Evolutionary conservation across 2,329 filamentous ascomycete species (phyloP), one percentile per base, ranked within the genome.

Genomic region (Cytospora piceicola): DNA sequence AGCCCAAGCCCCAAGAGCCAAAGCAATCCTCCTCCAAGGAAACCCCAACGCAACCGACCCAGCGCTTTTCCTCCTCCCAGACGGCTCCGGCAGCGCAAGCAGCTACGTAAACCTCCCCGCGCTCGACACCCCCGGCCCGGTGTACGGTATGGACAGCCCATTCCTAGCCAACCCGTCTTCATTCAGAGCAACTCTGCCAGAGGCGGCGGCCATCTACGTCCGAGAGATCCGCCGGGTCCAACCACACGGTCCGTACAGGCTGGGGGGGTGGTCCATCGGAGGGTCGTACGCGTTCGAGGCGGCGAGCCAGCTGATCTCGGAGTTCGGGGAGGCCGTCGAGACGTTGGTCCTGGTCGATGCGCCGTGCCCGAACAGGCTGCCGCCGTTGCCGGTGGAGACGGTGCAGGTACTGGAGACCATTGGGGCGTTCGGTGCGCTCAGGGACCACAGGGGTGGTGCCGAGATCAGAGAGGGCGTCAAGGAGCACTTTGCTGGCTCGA

Each of bases 261-360:
- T 93, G 1, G 85, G 86, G 17, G 91, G 91, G 34, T 93, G 90
- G 90, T 91, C 87, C 20, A 90, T 89, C 0, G 91, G 90, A 29
- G 90, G 90, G 39, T 88, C 92, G 55, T 69, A 68, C 39, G 68
- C 69, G 2, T 69, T 63, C 32, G 69, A 70, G 51, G 53, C 30
- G 2, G 29, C 30, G 2, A 34, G 29, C 20, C 53, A 56, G 29
- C 17, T 56, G 30, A 20, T 56, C 29, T 4, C 17, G 3, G 29
- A 56, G 7, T 34, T 34, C 27, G 30, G 30, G 4, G 30, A 56
- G 54, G 15, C 14, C 17, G 54, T 56, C 3, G 34, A 34, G 20
- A n/a, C n/a, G 2, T 22, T 56, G 9, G 54, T 56, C 1, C 29
- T 56, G 5, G 24, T 56, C 30, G 54, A 56, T 22, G 30, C 54